Conservation (phyloP, 169 alveolate genomes). For the Plasmodium gonderi region DNA sequence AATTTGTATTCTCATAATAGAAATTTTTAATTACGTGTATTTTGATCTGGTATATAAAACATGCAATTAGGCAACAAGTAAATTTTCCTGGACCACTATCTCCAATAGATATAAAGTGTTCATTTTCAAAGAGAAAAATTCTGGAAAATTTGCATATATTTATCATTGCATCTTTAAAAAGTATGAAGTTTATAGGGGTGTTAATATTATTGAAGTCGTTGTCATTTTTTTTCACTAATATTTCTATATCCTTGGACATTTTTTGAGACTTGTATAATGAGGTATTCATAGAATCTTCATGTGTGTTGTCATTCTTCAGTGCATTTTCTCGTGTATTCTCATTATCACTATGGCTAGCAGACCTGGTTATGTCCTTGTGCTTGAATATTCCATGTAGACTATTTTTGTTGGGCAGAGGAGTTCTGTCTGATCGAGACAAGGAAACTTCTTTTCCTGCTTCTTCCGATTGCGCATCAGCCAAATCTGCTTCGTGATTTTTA, state of each 20-base stretch:
- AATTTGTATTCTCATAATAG: slow-evolving; percentile 20
- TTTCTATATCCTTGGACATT: slow-evolving; percentile 58
- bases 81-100: slow-evolving; percentile 59
- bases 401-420: not conserved
- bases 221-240: slow-evolving; percentile 52
- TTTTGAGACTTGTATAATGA: slow-evolving; percentile 28
- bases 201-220: slow-evolving; percentile 43
- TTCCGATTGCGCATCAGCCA: not conserved
- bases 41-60: slow-evolving; percentile 74
- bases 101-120: slow-evolving; percentile 76
- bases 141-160: slow-evolving; percentile 73
- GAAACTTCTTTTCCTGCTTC: not conserved
- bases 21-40: slow-evolving; percentile 68
- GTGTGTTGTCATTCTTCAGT: not conserved
- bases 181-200: slow-evolving; percentile 64
- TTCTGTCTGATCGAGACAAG: not conserved
- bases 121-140: slow-evolving; percentile 73
- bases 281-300: slow-evolving; percentile 2
- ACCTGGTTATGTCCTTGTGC: not conserved
- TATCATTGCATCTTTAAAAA: slow-evolving; percentile 72
- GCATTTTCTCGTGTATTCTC: not conserved
- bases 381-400: not conserved
- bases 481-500: not conserved
- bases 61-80: slow-evolving; percentile 69
- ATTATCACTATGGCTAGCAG: not conserved